Evolutionary conservation across 345 rosid species (phyloP).

Genomic region (Streptanthus diversifolius): DNA sequence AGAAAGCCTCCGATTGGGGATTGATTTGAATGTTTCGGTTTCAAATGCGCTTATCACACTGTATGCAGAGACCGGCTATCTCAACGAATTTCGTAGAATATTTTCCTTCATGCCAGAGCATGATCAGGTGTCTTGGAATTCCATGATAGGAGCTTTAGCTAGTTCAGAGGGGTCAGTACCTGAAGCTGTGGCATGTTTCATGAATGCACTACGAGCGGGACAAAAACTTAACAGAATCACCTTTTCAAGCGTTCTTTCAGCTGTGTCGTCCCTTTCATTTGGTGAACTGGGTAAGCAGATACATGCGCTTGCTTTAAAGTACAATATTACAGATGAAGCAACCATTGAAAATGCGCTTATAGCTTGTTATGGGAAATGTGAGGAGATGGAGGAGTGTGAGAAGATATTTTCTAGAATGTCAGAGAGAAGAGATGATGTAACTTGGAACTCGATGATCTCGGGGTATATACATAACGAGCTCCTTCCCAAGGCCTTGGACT

Average conservation of each 20-base stretch:
- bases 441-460: constrained; percentile 89
- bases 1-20: constrained; percentile 66
- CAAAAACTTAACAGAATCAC: constrained; percentile 65
- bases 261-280: constrained; percentile 53
- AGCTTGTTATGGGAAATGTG: constrained; percentile 85
- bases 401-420: constrained; percentile 75
- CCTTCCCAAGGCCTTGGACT: constrained; percentile 69
- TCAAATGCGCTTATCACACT: constrained; percentile 79
- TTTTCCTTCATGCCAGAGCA: constrained; percentile 62
- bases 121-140: constrained; percentile 93
- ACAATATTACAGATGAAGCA: constrained; percentile 41
- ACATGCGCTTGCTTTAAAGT: constrained; percentile 61
- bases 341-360: constrained; percentile 78
- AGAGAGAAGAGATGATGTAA: constrained; percentile 70
- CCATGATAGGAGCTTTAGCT: constrained; percentile 75
- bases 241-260: constrained; percentile 64
- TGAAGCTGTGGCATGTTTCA: constrained; percentile 51
- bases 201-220: constrained; percentile 60
- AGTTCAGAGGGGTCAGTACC: constrained; percentile 46
- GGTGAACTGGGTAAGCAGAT: constrained; percentile 55
- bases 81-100: constrained; percentile 46
- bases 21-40: constrained; percentile 77
- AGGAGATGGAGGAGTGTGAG: constrained; percentile 69
- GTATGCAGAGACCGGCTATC: constrained; percentile 58
- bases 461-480: constrained; percentile 76